Evolutionary conservation across 1,284 basidiomycete genomes (phyloP).

Genomic region (Cutaneotrichosporon sp.): DNA sequence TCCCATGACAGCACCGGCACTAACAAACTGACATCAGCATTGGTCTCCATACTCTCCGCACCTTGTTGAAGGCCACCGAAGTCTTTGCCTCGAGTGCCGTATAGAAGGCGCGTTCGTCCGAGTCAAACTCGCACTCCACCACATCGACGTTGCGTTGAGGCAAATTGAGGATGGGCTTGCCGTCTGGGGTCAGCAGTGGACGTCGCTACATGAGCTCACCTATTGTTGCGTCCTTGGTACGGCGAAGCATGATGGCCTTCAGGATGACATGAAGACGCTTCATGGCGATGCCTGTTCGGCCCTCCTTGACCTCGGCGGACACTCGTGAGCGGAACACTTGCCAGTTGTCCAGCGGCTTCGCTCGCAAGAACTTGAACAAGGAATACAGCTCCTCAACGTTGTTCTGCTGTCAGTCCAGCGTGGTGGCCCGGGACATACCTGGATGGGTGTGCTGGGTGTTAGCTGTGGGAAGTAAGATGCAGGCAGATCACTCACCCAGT

Average conservation of each 20-base stretch:
- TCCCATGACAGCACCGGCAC: constrained; percentile 58
- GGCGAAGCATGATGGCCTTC: constrained; percentile 83
- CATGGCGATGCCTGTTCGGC: constrained; percentile 70
- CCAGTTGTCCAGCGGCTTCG: constrained; percentile 80
- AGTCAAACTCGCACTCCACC: constrained; percentile 69
- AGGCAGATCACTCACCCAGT: constrained; percentile 57
- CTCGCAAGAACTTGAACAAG: constrained; percentile 81
- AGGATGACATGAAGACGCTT: constrained; percentile 81
- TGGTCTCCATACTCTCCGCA: background rate
- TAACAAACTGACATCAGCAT: constrained; percentile 56
- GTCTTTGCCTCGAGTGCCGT: constrained; percentile 72
- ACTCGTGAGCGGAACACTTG: constrained; percentile 75
- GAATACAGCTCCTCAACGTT: constrained; percentile 85
- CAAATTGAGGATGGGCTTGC: constrained; percentile 79
- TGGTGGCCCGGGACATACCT: constrained; percentile 45
- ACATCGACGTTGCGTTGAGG: constrained; percentile 73
- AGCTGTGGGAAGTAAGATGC: background rate
- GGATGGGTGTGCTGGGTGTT: constrained; percentile 70
- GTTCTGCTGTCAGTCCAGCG: constrained; percentile 61
- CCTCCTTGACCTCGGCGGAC: constrained; percentile 72
- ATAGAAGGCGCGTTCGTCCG: constrained; percentile 80
- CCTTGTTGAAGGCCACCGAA: constrained; percentile 64
- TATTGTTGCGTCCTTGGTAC: constrained; percentile 75
- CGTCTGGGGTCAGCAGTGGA: constrained; percentile 57
- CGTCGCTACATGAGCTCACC: constrained; percentile 31